Conservation (phyloP, 2,329 filamentous ascomycete genomes). For the Sarocladium kiliense region DNA sequence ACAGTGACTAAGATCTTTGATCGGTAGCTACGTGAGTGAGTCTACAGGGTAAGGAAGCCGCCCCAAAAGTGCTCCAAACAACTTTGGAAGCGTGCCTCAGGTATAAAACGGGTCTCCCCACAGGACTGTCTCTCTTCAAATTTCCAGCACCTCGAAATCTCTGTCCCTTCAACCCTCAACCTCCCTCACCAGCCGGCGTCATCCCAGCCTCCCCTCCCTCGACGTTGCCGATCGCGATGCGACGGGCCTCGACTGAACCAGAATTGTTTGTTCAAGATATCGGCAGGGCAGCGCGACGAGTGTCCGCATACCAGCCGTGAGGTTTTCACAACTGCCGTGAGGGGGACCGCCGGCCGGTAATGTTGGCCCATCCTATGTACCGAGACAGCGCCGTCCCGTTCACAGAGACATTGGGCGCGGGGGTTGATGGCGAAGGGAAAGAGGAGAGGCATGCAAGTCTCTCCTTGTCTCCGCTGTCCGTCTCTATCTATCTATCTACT, state of each 20-base stretch:
- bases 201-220: background rate
- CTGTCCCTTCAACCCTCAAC: background rate
- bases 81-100: too few species aligned
- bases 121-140: background rate
- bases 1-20: too few species aligned
- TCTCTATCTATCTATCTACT: background rate
- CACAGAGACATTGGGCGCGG: constrained; percentile 1
- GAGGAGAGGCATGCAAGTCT: background rate
- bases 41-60: too few species aligned
- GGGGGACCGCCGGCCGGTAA: background rate
- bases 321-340: background rate
- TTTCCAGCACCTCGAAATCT: background rate
- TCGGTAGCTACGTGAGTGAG: too few species aligned
- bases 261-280: background rate
- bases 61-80: too few species aligned
- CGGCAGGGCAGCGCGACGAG: background rate
- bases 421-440: background rate
- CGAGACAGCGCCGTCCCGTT: background rate
- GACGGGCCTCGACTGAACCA: background rate
- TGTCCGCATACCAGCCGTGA: background rate
- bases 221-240: background rate
- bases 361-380: background rate
- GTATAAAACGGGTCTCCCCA: background rate
- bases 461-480: background rate
- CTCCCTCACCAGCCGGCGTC: background rate